Evolutionary conservation across 75 land plant species (phyloP).

Genomic region (Selaginella tamariscina): DNA sequence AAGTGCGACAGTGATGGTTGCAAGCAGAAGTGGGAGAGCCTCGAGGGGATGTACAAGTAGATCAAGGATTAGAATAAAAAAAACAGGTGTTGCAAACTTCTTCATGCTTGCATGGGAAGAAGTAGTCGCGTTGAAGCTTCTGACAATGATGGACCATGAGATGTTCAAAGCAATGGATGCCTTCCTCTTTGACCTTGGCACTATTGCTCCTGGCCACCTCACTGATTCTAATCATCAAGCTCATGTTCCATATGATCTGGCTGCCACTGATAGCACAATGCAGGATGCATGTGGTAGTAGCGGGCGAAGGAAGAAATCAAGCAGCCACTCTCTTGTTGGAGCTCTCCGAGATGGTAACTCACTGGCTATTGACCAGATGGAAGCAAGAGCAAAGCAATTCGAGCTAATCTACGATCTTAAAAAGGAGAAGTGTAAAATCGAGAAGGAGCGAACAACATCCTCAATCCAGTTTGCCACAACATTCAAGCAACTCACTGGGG

Average conservation of each 20-base stretch:
- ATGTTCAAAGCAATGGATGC: background rate
- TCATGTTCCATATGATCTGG: background rate
- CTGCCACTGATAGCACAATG: background rate
- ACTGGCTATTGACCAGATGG: background rate
- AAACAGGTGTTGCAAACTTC: constrained; percentile 1
- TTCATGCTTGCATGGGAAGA: constrained; percentile 1
- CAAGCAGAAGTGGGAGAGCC: background rate
- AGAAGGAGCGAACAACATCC: background rate
- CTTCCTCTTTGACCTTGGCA: background rate
- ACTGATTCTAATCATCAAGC: background rate
- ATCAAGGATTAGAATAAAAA: background rate
- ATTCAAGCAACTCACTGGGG: too few species aligned
- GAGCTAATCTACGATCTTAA: background rate
- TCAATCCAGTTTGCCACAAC: too few species aligned
- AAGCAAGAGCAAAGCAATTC: background rate
- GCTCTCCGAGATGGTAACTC: constrained; percentile 3
- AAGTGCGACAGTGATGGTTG: background rate
- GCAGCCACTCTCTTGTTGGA: constrained; percentile 1
- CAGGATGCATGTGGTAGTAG: background rate
- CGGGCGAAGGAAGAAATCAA: background rate
- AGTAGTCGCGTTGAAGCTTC: background rate
- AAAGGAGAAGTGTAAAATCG: background rate
- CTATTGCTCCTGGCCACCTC: background rate
- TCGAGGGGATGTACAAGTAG: background rate
- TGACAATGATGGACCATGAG: background rate